phyloP scores from a whole-genome alignment of 129 eudicot genomes.

The Tanacetum coccineum region DNA sequence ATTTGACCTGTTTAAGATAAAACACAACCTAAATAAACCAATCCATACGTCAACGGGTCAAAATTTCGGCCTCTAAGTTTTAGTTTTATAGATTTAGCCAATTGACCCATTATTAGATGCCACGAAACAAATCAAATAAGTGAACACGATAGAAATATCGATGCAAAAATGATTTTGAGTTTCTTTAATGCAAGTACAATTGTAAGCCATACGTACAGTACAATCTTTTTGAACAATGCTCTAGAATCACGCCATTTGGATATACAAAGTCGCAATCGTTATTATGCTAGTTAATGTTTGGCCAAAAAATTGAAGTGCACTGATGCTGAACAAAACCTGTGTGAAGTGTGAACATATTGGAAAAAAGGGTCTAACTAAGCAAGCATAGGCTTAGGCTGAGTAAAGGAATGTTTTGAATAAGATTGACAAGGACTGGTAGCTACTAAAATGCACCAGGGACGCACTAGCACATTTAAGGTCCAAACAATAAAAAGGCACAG shows the following conservation, averaged over 20 bases:
- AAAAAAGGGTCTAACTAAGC: slow-evolving; percentile 6
- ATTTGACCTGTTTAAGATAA: too few relatives aligned
- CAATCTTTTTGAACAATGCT: not conserved
- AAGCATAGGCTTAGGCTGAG: not conserved
- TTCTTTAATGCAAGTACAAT: not conserved
- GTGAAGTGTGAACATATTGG: too few relatives aligned
- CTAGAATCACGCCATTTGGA: not conserved
- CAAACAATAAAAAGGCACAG: slow-evolving; percentile 31
- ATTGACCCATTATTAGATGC: slow-evolving; percentile 1
- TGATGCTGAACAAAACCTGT: too few relatives aligned
- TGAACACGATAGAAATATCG: not conserved
- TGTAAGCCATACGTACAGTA: not conserved
- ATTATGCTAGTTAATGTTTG: not conserved
- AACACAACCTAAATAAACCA: not conserved
- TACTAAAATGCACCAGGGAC: slow-evolving; percentile 37
- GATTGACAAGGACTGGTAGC: slow-evolving; percentile 40
- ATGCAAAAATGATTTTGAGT: not conserved
- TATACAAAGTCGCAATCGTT: not conserved
- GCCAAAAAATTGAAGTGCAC: too few relatives aligned
- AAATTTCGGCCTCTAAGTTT: not conserved
- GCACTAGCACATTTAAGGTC: slow-evolving; percentile 34
- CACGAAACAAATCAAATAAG: not conserved
- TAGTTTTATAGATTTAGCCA: not conserved
- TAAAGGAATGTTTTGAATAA: slow-evolving; percentile 24
- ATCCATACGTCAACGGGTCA: not conserved